Evolutionary conservation across 768 basidiomycete species (phyloP), one percentile per base, ranked within the genome.

Genomic region (Naganishia randhawae): DNA sequence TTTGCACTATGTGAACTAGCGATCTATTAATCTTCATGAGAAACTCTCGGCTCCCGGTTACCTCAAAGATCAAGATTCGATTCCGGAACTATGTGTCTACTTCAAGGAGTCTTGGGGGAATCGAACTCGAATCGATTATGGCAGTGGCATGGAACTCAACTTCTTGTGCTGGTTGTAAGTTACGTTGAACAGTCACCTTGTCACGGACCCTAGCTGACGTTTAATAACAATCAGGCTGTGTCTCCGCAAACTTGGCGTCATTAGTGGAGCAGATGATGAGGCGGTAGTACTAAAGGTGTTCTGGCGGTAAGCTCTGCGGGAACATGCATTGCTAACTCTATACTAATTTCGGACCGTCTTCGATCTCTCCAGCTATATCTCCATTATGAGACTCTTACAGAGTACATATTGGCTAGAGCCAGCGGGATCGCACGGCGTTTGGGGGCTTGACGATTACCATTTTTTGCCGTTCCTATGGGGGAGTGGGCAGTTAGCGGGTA

Each of bases 61-160:
- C 11, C 42, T 33, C 25, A 39, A 57, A 63, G 35, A 54, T 11
- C 3, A 54, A 51, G 27, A 39, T 41, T 39, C 57, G n/a, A 39
- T 61, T 25, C 65, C 51, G 33, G 65, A 66, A 29, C 37, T 96
- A 3, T 85, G 87, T 1, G 83, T 82, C 0, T 99, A 98, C 77
- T 89, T 98, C 75, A 81, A 83, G 41, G 91, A 94, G 76, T 81
- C 88, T 17, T 98, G 94, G 94, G 96, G 96, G 0, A 96, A 90
- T 78, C 83, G 89, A 32, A 86, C 88, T 54, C 83, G 96, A 10
- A 92, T 99, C 64, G 96, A 99, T 80, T 99, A 99, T 80, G 96
- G 96, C n/a, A 96, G 93, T 74, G 96, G 96, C 16, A 98, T 98
- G 95, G 96, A 99, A 76, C 84, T 98, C 50, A 95, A 97, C 80